Percentiles rank a stretch among this genome's conserved stretches.
These are phyloP conservation scores for Heimioporus sp. DNA, from an alignment of 768 basidiomycete genomes.

Conservation along the genomic window DNA sequence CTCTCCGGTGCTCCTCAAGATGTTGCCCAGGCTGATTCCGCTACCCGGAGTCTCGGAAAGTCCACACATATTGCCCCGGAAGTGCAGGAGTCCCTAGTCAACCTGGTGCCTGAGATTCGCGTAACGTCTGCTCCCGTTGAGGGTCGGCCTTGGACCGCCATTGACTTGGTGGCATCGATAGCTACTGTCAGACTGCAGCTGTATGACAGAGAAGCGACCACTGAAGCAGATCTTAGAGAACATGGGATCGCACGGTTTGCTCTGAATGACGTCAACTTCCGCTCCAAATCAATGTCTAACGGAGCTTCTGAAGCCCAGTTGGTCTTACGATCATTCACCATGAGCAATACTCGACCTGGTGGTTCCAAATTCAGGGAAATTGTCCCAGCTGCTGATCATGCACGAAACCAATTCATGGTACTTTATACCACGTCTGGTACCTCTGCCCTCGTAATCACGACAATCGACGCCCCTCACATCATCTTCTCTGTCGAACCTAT, in stretches of 20 bases:
- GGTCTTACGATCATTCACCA: slow-evolving; percentile 85
- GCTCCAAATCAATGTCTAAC: slow-evolving; percentile 79
- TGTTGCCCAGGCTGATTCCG: slow-evolving; percentile 28
- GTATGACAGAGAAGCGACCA: slow-evolving; percentile 66
- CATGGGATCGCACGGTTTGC: slow-evolving; percentile 86
- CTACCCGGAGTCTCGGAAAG: slow-evolving; percentile 7
- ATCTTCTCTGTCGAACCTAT: slow-evolving; percentile 92
- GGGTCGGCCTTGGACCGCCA: slow-evolving; percentile 51
- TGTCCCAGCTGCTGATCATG: slow-evolving; percentile 86
- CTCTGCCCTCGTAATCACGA: slow-evolving; percentile 74
- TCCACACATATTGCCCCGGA: neutral
- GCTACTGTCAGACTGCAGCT: slow-evolving; percentile 79
- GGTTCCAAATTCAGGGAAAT: slow-evolving; percentile 89
- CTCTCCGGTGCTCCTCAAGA: slow-evolving; percentile 50
- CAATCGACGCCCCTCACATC: slow-evolving; percentile 88
- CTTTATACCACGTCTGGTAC: slow-evolving; percentile 76
- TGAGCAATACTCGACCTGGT: slow-evolving; percentile 84
- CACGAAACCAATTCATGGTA: slow-evolving; percentile 90
- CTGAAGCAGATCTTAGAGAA: slow-evolving; percentile 57
- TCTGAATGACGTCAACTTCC: slow-evolving; percentile 72
- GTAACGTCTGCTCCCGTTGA: slow-evolving; percentile 19
- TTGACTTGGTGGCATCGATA: slow-evolving; percentile 75
- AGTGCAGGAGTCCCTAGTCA: slow-evolving; percentile 8
- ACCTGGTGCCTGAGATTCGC: slow-evolving; percentile 58
- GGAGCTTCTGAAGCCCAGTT: slow-evolving; percentile 87